Base-by-base conservation (phyloP, 106 monocot species). In the Hemerocallis citrina region DNA sequence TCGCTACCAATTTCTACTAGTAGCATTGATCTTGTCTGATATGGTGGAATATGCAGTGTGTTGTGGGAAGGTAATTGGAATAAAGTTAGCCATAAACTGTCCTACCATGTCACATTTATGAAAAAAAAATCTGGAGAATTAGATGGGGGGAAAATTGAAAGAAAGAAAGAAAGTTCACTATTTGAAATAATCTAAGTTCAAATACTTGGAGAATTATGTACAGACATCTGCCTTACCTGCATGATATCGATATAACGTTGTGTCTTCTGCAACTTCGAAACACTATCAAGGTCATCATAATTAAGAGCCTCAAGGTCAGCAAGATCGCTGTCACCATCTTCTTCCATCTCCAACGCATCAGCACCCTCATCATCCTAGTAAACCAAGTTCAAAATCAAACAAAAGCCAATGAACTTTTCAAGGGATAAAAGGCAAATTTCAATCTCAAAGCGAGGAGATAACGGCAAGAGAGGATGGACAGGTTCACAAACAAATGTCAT, bases 221-320 rank as follows among this genome's bases (percentile, higher is more conserved):
- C 20, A 3, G 36, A 11, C 27, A 8, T 34, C 19, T 22, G n/a
- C n/a, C 59, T 71, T 69, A 96, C 95, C 62, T 85, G 84, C 87
- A 96, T 96, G 20, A 91, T 84, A 65, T 96, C 84, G 64, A 61
- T 82, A 66, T 96, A 96, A n/a, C 84, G 77, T 64, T 79, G 91
- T 44, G 91, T 75, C 69, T 81, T 91, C 62, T 96, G 96, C 72
- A 96, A 65, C 59, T 96, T 96, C 52, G 96, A 96, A 41, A 96
- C 90, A 72, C 76, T 87, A 62, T 96, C 96, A 35, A 96, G 68
- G 36, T 96, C 96, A 62, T 91, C 96, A 68, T 91, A 91, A 57
- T 91, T 86, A 28, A 96, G 91, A 57, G 96, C 74, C 66, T 91
- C 87, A 35, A 96, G 67, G 60, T 91, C 96, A 59, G 68, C 79